Conservation (phyloP, 176 grass and related monocot genomes). For the Otatea glauca region DNA sequence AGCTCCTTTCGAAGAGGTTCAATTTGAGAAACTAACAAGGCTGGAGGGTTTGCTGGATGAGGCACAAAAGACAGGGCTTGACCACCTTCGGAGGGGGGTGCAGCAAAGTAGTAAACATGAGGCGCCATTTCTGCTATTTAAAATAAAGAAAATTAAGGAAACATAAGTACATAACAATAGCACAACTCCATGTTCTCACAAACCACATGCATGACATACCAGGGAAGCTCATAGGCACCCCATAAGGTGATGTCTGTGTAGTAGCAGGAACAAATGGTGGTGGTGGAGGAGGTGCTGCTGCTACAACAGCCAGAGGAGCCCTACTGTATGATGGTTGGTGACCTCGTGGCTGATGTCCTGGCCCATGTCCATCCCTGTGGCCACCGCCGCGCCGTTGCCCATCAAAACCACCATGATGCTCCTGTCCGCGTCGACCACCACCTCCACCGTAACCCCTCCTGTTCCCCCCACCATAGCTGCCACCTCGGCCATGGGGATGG, state of each 20-base stretch:
- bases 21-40: slow-evolving; percentile 49
- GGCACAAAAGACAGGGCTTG: slow-evolving; percentile 57
- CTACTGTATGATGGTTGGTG: slow-evolving; percentile 58
- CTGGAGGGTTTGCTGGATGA: slow-evolving; percentile 53
- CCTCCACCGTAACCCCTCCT: slow-evolving; percentile 68
- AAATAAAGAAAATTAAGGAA: slow-evolving; percentile 36
- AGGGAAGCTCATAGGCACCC: slow-evolving; percentile 56
- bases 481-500: slow-evolving; percentile 53
- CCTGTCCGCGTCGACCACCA: slow-evolving; percentile 62
- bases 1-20: slow-evolving; percentile 53
- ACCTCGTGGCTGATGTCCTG: slow-evolving; percentile 54
- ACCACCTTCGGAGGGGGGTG: slow-evolving; percentile 48
- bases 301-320: slow-evolving; percentile 48
- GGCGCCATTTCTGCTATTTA: slow-evolving; percentile 57
- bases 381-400: slow-evolving; percentile 45
- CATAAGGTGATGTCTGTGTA: slow-evolving; percentile 56
- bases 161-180: slow-evolving; percentile 33
- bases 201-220: slow-evolving; percentile 54
- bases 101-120: slow-evolving; percentile 59
- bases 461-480: slow-evolving; percentile 58
- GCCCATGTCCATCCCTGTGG: slow-evolving; percentile 54
- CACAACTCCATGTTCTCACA: slow-evolving; percentile 37
- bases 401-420: slow-evolving; percentile 55
- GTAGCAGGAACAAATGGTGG: slow-evolving; percentile 53
- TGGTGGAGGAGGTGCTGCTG: slow-evolving; percentile 47